phyloP scores from a whole-genome alignment of 768 basidiomycete genomes.

The Podaxis sp. region DNA sequence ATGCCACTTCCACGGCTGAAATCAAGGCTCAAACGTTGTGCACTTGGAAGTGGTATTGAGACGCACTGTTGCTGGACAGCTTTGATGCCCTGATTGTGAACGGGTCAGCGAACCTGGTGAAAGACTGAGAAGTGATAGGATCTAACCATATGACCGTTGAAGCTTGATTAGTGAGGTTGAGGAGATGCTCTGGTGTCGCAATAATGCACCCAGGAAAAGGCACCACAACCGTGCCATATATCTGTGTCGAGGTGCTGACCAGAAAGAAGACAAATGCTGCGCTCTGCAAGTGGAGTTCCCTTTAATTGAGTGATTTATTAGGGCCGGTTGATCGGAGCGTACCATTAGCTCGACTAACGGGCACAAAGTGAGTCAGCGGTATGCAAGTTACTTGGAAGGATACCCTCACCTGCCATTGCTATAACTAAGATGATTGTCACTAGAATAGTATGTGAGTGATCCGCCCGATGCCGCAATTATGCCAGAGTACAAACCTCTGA shows the following conservation, averaged over 20 bases:
- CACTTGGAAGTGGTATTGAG: not conserved
- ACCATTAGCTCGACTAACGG: conserved; percentile 3
- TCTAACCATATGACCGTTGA: not conserved
- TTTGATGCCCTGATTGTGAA: not conserved
- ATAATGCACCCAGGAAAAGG: not conserved
- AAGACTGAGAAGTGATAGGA: no score
- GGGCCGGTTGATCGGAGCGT: no score
- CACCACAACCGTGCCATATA: not conserved
- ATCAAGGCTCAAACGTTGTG: no score
- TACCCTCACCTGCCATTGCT: conserved; percentile 10
- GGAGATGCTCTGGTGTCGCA: not conserved
- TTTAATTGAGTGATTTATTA: not conserved
- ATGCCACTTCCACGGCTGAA: conserved; percentile 1
- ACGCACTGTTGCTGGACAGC: conserved; percentile 6
- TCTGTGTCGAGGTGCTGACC: conserved; percentile 2
- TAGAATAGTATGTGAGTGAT: not conserved
- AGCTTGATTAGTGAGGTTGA: not conserved
- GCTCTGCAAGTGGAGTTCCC: not conserved
- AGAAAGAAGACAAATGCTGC: not conserved
- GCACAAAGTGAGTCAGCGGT: not conserved
- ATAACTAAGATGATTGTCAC: not conserved
- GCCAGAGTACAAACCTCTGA: not conserved
- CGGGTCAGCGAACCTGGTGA: not conserved
- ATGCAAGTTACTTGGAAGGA: not conserved
- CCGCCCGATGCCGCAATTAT: not conserved